Evolutionary conservation across 2,329 filamentous ascomycete genomes (phyloP), one percentile per base, ranked within the genome.

Genomic region (Didymella sp.): DNA sequence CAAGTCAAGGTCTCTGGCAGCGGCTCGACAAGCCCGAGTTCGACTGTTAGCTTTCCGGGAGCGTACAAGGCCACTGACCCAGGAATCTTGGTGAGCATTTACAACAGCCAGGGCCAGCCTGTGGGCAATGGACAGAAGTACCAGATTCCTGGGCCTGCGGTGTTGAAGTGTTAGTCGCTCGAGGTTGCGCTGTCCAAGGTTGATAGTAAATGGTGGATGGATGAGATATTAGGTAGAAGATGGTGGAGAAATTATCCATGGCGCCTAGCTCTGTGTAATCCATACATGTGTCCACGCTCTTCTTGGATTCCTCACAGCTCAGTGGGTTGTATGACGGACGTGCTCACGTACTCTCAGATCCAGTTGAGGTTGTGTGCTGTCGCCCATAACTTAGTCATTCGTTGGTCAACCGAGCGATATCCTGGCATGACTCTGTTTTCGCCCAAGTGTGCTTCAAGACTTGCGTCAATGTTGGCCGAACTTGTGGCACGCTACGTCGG

Each of bases 141-240:
- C 53, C 80, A 72, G 2, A 75, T 81, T 17, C 82, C 82, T 0
- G 82, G 82, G 0, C 82, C 82, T 31, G 68, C 75, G 1, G 71
- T 84, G 4, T 83, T 84, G 60, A 78, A 70, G 35, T 84, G 82
- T 68, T 84, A 5, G 19, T 9, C 28, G 30, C 13, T 13, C 8
- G 13, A 15, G 30, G 7, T 4, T 4, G 9, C 25, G 25, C 25
- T 9, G 25, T 27, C 25, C 9, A 9, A 9, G 25, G 25, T 9
- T 27, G 25, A 27, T 27, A 27, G 25, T 5, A 27, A 9, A 27
- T 27, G 9, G 25, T 9, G 5, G 25, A 27, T 9, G 25, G 9
- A 27, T 27, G 25, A 27, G 25, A 27, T n/a, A n/a, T n/a, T n/a
- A n/a, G n/a, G n/a, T n/a, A n/a, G n/a, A n/a, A n/a, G n/a, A n/a